Evolutionary conservation across 2,329 filamentous ascomycete genomes (phyloP), one percentile per base, ranked within the genome.

Genomic region (Emergomyces orientalis): DNA sequence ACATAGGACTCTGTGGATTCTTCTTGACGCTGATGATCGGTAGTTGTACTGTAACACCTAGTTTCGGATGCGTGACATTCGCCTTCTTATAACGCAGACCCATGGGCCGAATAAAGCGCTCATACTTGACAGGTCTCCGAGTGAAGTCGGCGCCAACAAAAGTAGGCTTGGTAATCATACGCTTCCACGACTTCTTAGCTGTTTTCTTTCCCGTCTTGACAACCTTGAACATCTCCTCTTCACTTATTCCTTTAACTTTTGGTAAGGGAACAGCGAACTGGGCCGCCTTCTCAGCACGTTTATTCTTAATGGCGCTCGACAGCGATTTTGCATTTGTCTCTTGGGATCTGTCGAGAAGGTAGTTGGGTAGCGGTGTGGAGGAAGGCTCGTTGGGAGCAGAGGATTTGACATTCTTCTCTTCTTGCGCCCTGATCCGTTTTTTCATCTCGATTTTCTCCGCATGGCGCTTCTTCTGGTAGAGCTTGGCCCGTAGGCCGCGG

Each of bases 401-500:
- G 9, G 89, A 90, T 80, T 97, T 96, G 81, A 97, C 87, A 74
- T 97, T 95, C 79, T 91, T 88, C 82, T 97, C 90, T 79, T 99
- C 94, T 81, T 96, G 90, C 54, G 90, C 89, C 79, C 89, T 90
- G 84, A 99, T 95, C 72, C 87, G 82, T 84, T 96, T 96, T 78
- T 88, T 89, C 88, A 96, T 92, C 84, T 96, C 91, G 75, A 96
- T 96, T 88, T 99, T 99, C 82, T 99, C 92, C 76, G 92, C 89
- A 80, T 91, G 90, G 32, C 94, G 86, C 82, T 92, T 91, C 84
- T 97, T 88, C 77, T 93, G 88, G 80, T 94, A 88, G 72, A 96
- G 81, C 83, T 99, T 99, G 69, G 94, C 94, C 66, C 91, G 84
- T 70, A 97, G 85, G 67, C 94, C 94, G 65, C 89, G 88, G 72